Percentiles rank a stretch among this genome's conserved stretches.
Evolutionary conservation across 2,329 filamentous ascomycete species (phyloP).

Genomic region (Chaetomium olivaceum): DNA sequence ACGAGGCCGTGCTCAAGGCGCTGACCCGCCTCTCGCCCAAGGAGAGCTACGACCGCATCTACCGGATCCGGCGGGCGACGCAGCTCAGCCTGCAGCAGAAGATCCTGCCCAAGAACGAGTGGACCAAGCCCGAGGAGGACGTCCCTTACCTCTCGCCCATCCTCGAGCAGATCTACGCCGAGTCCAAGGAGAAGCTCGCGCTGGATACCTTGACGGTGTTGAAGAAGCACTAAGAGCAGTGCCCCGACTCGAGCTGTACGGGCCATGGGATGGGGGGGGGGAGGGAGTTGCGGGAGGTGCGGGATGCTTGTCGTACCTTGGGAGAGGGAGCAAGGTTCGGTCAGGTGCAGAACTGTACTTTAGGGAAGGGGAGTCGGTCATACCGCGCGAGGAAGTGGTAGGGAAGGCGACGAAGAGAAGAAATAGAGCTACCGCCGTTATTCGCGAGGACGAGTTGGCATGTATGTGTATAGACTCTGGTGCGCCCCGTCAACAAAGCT

Average conservation of each 20-base stretch:
- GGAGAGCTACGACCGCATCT: constrained; percentile 94
- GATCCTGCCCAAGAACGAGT: constrained; percentile 62
- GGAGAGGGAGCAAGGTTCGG: not conserved
- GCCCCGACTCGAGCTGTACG: too few species aligned
- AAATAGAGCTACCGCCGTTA: not conserved
- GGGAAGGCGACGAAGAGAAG: not conserved
- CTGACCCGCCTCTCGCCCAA: constrained; percentile 87
- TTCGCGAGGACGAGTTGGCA: constrained; percentile 4
- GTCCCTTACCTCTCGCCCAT: constrained; percentile 55
- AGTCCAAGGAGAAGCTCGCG: constrained; percentile 51
- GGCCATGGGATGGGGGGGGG: not conserved
- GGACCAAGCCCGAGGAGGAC: constrained; percentile 61
- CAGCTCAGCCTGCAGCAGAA: constrained; percentile 69
- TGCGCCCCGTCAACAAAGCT: constrained; percentile 19
- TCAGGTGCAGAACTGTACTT: constrained; percentile 14
- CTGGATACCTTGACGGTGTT: constrained; percentile 53
- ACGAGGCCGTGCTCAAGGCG: constrained; percentile 79
- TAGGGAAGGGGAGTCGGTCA: not conserved
- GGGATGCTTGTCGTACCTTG: not conserved
- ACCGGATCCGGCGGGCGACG: constrained; percentile 92
- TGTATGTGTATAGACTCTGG: constrained; percentile 28
- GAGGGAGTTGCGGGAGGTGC: not conserved
- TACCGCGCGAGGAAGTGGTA: not conserved
- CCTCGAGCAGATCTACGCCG: constrained; percentile 53
- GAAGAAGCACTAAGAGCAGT: constrained; percentile 46